These are phyloP conservation scores for Cercospora sesami DNA, from an alignment of 2,329 filamentous ascomycete species.

Conservation along the genomic window DNA sequence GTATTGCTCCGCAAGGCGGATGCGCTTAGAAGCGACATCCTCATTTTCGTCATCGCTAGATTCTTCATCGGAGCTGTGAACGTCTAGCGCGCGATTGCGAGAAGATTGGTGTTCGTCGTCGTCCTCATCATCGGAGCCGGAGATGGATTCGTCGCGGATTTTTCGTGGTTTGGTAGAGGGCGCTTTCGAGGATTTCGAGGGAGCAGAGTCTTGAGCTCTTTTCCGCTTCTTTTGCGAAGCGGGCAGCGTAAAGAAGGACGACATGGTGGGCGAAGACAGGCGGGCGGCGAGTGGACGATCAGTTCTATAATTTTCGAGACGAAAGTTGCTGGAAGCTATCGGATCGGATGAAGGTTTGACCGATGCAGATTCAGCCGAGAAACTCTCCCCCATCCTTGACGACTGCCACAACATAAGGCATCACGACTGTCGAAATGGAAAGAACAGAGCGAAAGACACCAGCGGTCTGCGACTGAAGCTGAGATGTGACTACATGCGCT, in stretches of 20 bases:
- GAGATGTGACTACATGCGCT: neutral
- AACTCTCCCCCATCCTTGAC: neutral
- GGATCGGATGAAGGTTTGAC: neutral
- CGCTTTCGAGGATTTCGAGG: constrained; percentile 50
- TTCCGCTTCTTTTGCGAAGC: constrained; percentile 90
- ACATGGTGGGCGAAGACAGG: constrained; percentile 58
- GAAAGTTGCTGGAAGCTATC: constrained; percentile 1
- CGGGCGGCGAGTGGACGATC: neutral
- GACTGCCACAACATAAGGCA: neutral
- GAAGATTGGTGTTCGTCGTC: constrained; percentile 49
- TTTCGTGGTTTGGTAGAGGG: constrained; percentile 48
- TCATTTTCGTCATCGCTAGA: constrained; percentile 75
- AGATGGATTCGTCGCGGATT: constrained; percentile 76
- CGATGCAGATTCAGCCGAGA: neutral
- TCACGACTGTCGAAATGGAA: neutral
- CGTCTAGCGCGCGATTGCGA: constrained; percentile 29
- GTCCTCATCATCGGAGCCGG: constrained; percentile 74
- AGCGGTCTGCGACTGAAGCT: neutral
- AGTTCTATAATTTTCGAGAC: constrained; percentile 8
- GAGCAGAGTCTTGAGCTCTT: constrained; percentile 60
- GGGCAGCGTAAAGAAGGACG: constrained; percentile 91
- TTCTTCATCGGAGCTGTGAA: constrained; percentile 47
- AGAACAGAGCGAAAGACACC: neutral
- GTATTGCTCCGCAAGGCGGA: constrained; percentile 88
- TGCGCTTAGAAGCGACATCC: constrained; percentile 82